Base-by-base conservation (phyloP, 768 basidiomycete species). In the Hypholoma sublateritium region DNA sequence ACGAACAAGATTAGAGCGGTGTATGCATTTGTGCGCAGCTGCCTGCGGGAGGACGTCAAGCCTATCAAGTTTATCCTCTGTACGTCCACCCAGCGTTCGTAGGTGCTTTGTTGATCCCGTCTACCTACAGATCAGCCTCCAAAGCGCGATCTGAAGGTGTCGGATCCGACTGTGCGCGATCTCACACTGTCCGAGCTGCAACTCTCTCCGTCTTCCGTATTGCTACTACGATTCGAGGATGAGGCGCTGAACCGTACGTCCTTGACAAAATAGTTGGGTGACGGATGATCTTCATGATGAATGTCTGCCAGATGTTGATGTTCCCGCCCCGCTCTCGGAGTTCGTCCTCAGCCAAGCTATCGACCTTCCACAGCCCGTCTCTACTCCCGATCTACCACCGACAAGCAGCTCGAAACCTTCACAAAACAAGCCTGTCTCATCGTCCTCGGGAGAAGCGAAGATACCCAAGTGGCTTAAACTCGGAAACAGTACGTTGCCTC, bases 61-160 rank as follows among this genome's bases (percentile, higher is more conserved):
- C 79, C 86, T 3, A 83, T 84, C 71, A 92, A 93, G 64, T 96
- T 94, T 65, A 78, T 93, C 37, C 77, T 96, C 37, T 95, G 93
- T 95, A 63, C 51, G 86, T 80, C 34, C 1, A 53, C 14, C 28
- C 47, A 36, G n/a, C 48, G 39, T 11, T 24, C 58, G 41, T n/a
- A 16, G 16, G 46, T 9, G 17, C 21, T 35, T 36, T 25, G 47
- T 12, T 24, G 8, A 28, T 13, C 12, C 28, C 19, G 12, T 9
- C 19, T 39, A 22, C 25, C 4, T 44, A 28, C 55, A 94, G 92
- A 90, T 70, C 91, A 94, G 73, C 73, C 79, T 4, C 94, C 93
- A 1, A 87, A 85, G 64, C 84, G 88, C 24, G 94, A 96, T 53
- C 77, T 92, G 63, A 91, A 87, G 62, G 88, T 91, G 6, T 90